phyloP scores from a whole-genome alignment of 148 eudicot genomes.

The Polygonum aviculare region DNA sequence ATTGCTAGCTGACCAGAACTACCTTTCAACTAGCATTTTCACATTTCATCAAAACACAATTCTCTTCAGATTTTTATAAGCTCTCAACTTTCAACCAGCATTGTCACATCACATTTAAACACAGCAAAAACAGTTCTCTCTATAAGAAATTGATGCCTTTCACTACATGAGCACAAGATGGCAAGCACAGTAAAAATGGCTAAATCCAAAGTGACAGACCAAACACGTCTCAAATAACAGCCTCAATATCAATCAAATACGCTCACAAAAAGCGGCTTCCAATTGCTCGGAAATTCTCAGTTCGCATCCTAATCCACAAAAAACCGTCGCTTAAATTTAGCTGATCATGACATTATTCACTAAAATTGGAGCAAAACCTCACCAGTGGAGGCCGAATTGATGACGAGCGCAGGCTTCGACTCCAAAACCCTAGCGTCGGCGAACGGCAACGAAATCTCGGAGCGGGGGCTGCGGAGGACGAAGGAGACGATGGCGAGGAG shows the following conservation, averaged over 20 bases:
- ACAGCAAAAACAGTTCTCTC: neutral
- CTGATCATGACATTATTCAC: neutral
- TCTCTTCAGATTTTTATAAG: too few species aligned
- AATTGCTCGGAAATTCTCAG: too few species aligned
- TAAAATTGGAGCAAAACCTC: neutral
- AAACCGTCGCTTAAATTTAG: neutral
- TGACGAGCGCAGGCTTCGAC: conserved; percentile 6
- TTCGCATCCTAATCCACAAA: neutral
- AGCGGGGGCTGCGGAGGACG: conserved; percentile 21
- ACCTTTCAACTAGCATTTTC: neutral
- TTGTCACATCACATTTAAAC: too few species aligned
- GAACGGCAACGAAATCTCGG: conserved; percentile 23
- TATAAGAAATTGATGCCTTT: neutral
- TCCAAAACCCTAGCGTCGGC: conserved; percentile 51
- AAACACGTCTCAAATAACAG: neutral
- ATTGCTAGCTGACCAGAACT: neutral
- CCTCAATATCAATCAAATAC: neutral
- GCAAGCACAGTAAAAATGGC: neutral
- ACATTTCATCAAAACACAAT: neutral
- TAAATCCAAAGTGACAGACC: neutral
- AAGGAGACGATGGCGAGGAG: conserved; percentile 21
- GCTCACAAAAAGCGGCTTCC: too few species aligned
- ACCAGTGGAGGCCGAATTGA: conserved; percentile 17
- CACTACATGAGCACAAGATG: neutral
- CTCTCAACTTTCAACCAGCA: too few species aligned